Conservation (phyloP, 2,329 filamentous ascomycete genomes). For the Drechmeria coniospora region DNA sequence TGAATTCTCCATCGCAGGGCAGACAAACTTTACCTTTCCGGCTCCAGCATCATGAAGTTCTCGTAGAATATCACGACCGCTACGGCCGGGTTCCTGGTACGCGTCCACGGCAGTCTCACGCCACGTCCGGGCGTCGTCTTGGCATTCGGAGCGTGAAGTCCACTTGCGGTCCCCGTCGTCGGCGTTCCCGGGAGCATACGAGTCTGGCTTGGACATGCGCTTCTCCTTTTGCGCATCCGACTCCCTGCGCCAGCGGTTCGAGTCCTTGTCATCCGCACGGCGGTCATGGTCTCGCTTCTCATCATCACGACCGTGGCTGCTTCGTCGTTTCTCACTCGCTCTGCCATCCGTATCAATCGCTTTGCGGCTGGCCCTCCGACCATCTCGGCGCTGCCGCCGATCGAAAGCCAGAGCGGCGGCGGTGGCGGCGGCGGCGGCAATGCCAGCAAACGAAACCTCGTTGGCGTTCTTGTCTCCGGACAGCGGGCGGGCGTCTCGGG, state of each 20-base stretch:
- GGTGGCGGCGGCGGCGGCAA: slow-evolving; percentile 33
- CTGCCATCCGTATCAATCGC: too few species aligned
- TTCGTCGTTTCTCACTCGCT: too few species aligned
- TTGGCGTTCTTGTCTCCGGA: slow-evolving; percentile 24
- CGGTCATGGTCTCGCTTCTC: slow-evolving; percentile 7
- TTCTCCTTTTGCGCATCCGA: slow-evolving; percentile 11
- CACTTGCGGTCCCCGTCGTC: slow-evolving; percentile 15
- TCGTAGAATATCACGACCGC: slow-evolving; percentile 12
- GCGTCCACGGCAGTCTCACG: slow-evolving; percentile 12
- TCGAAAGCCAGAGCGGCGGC: slow-evolving; percentile 18
- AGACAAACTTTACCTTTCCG: slow-evolving; percentile 11
- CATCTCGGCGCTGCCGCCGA: slow-evolving; percentile 9
- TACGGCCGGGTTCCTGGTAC: slow-evolving; percentile 9
- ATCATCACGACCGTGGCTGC: slow-evolving; percentile 5
- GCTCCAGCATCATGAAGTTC: slow-evolving; percentile 14
- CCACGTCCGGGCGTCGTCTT: slow-evolving; percentile 13
- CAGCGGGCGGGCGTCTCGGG: slow-evolving; percentile 13
- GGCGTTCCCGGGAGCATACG: slow-evolving; percentile 12
- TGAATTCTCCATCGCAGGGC: too few species aligned
- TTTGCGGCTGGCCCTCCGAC: slow-evolving; percentile 9
- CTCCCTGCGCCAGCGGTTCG: slow-evolving; percentile 6
- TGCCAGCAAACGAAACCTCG: slow-evolving; percentile 30
- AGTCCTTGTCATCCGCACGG: slow-evolving; percentile 8
- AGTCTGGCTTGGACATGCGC: slow-evolving; percentile 15
- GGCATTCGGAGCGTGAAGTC: slow-evolving; percentile 17